These are phyloP conservation scores for Adenanthera pavonina DNA, from an alignment of 306 rosid genomes.

Conservation along the genomic window DNA sequence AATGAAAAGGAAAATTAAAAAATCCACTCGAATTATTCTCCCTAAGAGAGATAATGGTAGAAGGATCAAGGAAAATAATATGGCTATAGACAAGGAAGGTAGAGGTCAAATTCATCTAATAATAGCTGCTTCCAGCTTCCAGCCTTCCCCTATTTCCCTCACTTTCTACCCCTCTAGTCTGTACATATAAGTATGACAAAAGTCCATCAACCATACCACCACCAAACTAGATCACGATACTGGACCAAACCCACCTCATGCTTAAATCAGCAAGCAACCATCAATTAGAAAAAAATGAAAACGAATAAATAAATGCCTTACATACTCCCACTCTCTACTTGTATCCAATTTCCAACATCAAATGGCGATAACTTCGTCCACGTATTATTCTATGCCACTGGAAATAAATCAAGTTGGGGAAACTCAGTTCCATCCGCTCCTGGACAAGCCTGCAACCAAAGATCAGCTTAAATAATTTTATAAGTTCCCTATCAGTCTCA, in stretches of 20 bases:
- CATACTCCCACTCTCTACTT: conserved; percentile 62
- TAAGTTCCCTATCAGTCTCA: conserved; percentile 15
- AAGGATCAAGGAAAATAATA: conserved; percentile 17
- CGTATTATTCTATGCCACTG: conserved; percentile 77
- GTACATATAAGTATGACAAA: conserved; percentile 9
- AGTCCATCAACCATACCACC: conserved; percentile 30
- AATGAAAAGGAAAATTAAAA: not conserved
- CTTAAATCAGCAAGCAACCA: not conserved
- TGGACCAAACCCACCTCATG: conserved; percentile 16
- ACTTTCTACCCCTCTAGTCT: conserved; percentile 25
- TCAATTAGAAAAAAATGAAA: not conserved
- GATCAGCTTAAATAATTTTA: conserved; percentile 8
- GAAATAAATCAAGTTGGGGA: conserved; percentile 50
- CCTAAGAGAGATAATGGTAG: not conserved
- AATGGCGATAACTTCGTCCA: conserved; percentile 96
- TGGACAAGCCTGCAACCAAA: conserved; percentile 79
- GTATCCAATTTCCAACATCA: conserved; percentile 78
- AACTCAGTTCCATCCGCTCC: conserved; percentile 72
- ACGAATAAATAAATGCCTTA: conserved; percentile 35
- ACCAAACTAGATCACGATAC: conserved; percentile 20
- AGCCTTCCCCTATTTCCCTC: not conserved
- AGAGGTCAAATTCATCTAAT: conserved; percentile 10
- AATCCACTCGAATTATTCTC: not conserved
- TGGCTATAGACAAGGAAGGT: conserved; percentile 7
- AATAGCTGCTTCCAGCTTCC: conserved; percentile 2